Conservation (phyloP, 2,329 filamentous ascomycete genomes). For the Diplodia seriata region DNA sequence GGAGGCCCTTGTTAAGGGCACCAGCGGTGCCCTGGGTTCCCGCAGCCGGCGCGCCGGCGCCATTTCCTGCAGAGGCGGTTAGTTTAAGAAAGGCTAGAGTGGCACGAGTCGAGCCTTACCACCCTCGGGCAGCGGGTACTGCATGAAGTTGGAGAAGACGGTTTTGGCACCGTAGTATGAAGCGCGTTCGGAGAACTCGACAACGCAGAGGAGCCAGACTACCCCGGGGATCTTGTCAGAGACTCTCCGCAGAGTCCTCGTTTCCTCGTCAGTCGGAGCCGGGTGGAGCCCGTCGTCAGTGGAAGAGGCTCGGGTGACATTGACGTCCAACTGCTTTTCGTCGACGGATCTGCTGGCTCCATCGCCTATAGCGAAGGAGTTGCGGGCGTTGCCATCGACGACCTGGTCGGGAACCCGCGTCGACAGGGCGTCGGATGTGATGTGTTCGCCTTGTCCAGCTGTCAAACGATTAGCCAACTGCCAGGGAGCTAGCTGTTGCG, state of each 20-base stretch:
- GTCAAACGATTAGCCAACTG: not conserved
- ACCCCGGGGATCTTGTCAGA: conserved; percentile 59
- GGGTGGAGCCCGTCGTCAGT: conserved; percentile 9
- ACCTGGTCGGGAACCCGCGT: conserved; percentile 5
- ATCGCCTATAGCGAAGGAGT: conserved; percentile 16
- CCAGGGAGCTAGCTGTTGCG: not conserved
- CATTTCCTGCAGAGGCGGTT: conserved; percentile 15
- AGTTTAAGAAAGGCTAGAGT: not conserved
- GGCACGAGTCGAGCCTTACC: conserved; percentile 33
- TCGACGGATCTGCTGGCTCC: not conserved
- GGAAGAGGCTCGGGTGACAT: conserved; percentile 3
- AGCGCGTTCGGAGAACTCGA: conserved; percentile 67
- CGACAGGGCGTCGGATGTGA: conserved; percentile 22
- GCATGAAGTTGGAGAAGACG: conserved; percentile 67
- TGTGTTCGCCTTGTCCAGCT: conserved; percentile 19
- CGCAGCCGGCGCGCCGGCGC: conserved; percentile 42
- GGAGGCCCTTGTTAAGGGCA: conserved; percentile 65
- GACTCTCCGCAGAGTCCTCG: conserved; percentile 55
- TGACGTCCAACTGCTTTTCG: conserved; percentile 6
- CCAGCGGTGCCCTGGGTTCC: conserved; percentile 55
- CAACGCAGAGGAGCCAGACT: conserved; percentile 64
- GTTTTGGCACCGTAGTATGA: conserved; percentile 66
- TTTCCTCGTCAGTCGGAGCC: conserved; percentile 57
- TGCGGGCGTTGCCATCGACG: conserved; percentile 5
- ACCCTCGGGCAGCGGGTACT: conserved; percentile 62